Evolutionary conservation across 768 basidiomycete species (phyloP).

Genomic region (Neoboletus brunneissimus): DNA sequence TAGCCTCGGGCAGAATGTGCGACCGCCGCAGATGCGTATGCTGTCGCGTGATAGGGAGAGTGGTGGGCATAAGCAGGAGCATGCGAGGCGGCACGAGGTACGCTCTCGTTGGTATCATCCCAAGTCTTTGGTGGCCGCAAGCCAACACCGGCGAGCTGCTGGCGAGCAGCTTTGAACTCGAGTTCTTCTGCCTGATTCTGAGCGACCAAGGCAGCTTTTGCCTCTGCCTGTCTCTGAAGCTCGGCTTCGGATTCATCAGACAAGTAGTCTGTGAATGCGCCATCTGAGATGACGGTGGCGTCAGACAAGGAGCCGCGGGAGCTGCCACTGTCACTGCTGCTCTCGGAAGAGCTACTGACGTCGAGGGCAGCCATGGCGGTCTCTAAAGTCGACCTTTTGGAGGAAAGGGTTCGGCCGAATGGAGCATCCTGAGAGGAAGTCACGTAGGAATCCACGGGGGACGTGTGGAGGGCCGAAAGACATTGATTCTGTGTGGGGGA

Average conservation of each 20-base stretch:
- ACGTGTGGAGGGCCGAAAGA: constrained; percentile 17
- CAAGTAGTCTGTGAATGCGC: constrained; percentile 85
- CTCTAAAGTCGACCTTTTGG: constrained; percentile 36
- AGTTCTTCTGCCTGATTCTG: constrained; percentile 77
- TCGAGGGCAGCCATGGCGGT: constrained; percentile 39
- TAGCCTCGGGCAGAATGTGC: constrained; percentile 32
- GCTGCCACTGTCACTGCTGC: constrained; percentile 55
- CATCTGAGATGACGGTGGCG: constrained; percentile 80
- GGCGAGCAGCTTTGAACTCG: constrained; percentile 78
- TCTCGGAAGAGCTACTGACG: constrained; percentile 47
- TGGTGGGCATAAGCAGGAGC: constrained; percentile 25
- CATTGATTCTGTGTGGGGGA: constrained; percentile 16
- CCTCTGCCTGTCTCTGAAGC: constrained; percentile 81
- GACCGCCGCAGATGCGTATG: constrained; percentile 25
- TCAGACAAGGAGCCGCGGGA: constrained; percentile 59
- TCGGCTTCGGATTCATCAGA: constrained; percentile 94
- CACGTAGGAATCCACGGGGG: constrained; percentile 23
- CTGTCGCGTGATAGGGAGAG: constrained; percentile 27
- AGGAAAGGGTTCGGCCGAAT: constrained; percentile 34
- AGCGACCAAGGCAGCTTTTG: constrained; percentile 71
- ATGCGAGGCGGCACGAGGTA: constrained; percentile 27
- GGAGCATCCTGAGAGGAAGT: constrained; percentile 29
- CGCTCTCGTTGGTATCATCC: constrained; percentile 50
- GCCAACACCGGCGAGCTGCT: constrained; percentile 72
- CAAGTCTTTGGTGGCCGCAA: constrained; percentile 75